Evolutionary conservation across 2,329 filamentous ascomycete species (phyloP).

Genomic region (Nemania sp.): DNA sequence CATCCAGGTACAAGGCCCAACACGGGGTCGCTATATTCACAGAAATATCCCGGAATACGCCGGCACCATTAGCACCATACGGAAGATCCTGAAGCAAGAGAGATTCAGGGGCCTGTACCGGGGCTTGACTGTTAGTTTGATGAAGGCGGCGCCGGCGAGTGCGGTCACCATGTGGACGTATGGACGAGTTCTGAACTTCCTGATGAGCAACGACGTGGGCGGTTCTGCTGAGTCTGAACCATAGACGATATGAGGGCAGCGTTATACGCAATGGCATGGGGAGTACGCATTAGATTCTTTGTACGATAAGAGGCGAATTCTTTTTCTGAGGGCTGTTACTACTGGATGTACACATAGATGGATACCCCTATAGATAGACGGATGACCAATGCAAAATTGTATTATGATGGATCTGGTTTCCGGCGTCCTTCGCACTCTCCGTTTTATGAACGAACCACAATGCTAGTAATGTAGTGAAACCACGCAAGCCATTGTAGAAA

Average conservation of each 20-base stretch:
- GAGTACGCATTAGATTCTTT: too few relatives aligned
- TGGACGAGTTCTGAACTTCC: slow-evolving; percentile 69
- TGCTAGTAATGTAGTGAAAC: too few relatives aligned
- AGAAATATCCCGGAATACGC: slow-evolving; percentile 85
- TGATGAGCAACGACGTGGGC: slow-evolving; percentile 49
- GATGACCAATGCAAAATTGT: slow-evolving; percentile 9
- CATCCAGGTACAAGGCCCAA: slow-evolving; percentile 93
- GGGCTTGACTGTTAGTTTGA: slow-evolving; percentile 81
- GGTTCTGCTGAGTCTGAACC: slow-evolving; percentile 26
- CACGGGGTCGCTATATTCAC: slow-evolving; percentile 75
- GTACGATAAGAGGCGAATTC: too few relatives aligned
- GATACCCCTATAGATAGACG: slow-evolving; percentile 31
- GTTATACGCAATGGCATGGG: slow-evolving; percentile 1
- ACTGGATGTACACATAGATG: slow-evolving; percentile 10
- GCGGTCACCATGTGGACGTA: slow-evolving; percentile 96
- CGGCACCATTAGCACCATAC: slow-evolving; percentile 67
- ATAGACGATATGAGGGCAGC: slow-evolving; percentile 14
- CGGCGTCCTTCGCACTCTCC: too few relatives aligned
- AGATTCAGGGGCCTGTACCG: slow-evolving; percentile 82
- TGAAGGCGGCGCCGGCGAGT: slow-evolving; percentile 93
- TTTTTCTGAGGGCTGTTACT: too few relatives aligned
- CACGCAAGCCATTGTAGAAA: too few relatives aligned
- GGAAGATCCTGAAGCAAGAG: slow-evolving; percentile 69
- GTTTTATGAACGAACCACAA: too few relatives aligned
- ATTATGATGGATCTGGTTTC: too few relatives aligned